Conservation (phyloP, 441 rosid genomes). For the Mallotus japonicus region DNA sequence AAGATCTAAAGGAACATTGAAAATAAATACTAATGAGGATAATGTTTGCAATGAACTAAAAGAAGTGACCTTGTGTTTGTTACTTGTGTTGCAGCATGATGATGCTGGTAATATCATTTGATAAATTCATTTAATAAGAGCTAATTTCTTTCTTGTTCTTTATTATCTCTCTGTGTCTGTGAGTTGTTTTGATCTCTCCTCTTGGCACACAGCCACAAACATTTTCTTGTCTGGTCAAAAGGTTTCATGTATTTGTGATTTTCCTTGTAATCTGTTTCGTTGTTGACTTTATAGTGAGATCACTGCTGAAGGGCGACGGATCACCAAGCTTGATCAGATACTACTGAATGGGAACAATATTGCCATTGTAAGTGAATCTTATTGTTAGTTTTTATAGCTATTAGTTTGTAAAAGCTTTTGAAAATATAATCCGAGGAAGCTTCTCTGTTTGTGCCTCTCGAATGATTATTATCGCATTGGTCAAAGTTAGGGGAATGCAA, state of each 20-base stretch:
- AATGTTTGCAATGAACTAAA: neutral
- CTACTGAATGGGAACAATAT: conserved; percentile 94
- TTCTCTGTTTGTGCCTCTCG: conserved; percentile 2
- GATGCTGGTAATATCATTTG: neutral
- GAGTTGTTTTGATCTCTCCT: neutral
- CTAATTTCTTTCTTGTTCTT: neutral
- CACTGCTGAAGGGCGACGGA: conserved; percentile 85
- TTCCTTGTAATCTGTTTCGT: conserved; percentile 16
- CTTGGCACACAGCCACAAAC: neutral
- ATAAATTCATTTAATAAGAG: neutral
- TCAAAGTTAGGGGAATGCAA: neutral
- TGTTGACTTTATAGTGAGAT: conserved; percentile 57
- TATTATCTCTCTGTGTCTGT: neutral
- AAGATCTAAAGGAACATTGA: neutral
- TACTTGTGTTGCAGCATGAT: neutral
- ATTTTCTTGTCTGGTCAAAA: neutral
- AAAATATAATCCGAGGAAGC: neutral
- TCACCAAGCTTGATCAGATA: conserved; percentile 97
- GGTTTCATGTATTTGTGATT: neutral
- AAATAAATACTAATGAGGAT: neutral
- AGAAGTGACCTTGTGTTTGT: neutral
- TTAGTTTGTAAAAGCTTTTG: too few relatives aligned
- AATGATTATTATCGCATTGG: neutral
- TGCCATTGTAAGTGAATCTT: conserved; percentile 68
- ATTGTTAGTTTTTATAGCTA: neutral